phyloP scores from a whole-genome alignment of 495 filamentous ascomycete species.

The Talaromyces borbonicus region DNA sequence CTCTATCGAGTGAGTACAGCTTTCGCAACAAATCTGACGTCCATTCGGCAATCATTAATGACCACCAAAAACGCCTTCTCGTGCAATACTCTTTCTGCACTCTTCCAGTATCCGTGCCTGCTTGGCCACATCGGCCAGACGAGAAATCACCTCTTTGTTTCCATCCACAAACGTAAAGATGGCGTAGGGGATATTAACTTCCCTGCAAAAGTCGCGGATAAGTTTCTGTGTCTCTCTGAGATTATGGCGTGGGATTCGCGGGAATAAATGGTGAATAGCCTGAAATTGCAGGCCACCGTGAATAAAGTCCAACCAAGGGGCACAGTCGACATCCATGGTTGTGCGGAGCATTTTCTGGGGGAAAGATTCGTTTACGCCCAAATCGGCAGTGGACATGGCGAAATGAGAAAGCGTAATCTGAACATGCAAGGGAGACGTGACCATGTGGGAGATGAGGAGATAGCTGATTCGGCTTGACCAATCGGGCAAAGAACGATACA shows the following conservation, averaged over 20 bases:
- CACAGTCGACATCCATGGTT: conserved; percentile 97
- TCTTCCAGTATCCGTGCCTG: conserved; percentile 82
- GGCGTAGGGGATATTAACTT: conserved; percentile 88
- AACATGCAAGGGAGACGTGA: conserved; percentile 80
- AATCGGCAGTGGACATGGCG: conserved; percentile 89
- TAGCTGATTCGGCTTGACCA: conserved; percentile 61
- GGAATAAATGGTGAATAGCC: conserved; percentile 89
- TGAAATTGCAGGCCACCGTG: conserved; percentile 97
- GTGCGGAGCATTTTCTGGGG: conserved; percentile 95
- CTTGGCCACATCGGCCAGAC: conserved; percentile 74
- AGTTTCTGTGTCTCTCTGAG: conserved; percentile 72
- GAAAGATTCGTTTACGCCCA: conserved; percentile 82
- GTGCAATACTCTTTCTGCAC: conserved; percentile 59
- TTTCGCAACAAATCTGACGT: no score
- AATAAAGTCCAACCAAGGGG: conserved; percentile 90
- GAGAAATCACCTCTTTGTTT: conserved; percentile 78
- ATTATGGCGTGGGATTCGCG: conserved; percentile 92
- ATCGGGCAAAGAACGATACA: conserved; percentile 69
- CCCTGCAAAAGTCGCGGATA: conserved; percentile 80
- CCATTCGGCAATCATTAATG: not conserved
- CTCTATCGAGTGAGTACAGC: no score
- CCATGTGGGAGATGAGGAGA: conserved; percentile 76
- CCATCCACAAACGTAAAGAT: conserved; percentile 90
- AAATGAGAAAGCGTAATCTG: conserved; percentile 97
- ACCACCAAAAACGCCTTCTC: conserved; percentile 12